Evolutionary conservation across 164 flowering plant genomes (phyloP), one percentile per base, ranked within the genome.

Genomic region (Cinnamomum micranthum): DNA sequence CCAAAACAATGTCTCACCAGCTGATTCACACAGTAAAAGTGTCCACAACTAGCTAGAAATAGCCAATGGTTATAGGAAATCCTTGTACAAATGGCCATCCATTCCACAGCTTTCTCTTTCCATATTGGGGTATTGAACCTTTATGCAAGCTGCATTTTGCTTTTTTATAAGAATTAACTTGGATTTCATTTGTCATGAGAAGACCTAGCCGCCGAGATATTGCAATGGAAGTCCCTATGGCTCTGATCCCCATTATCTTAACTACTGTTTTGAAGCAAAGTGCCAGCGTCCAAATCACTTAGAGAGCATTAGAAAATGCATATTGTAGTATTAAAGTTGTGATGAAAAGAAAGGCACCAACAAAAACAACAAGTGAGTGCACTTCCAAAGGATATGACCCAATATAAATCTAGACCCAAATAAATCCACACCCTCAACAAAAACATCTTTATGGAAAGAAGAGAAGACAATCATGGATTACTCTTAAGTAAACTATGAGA

Each of bases 311-410:
- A 51, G 33, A 55, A 70, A 70, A 50, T 25, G 73, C 59, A 28
- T 24, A 24, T 70, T 52, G 33, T 0, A 70, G 59, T 51, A 24
- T 4, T 14, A 23, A 25, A 22, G n/a, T n/a, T 35, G 24, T 14
- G 27, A 23, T 70, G 59, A 47, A 70, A 70, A 70, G 35, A 55
- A 52, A 47, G 28, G 5, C 59, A 50, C 11, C 51, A 70, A 20
- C 33, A 50, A 19, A 70, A 70, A 70, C 62, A 70, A 11, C n/a
- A 51, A 51, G 62, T 6, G 51, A 70, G 62, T 70, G 63, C 73
- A 70, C 73, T 70, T 70, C 73, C 62, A 28, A 70, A 33, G 73
- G 73, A 50, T 70, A 2, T 70, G 60, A 50, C 51, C 73, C 73
- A 70, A 51, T 70, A 70, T 17, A 70, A 70, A 70, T 70, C 73